Percentiles rank a stretch among this genome's conserved stretches.
These are phyloP conservation scores for Galeopsis tetrahit DNA, from an alignment of 257 asterid genomes.

Conservation along the genomic window DNA sequence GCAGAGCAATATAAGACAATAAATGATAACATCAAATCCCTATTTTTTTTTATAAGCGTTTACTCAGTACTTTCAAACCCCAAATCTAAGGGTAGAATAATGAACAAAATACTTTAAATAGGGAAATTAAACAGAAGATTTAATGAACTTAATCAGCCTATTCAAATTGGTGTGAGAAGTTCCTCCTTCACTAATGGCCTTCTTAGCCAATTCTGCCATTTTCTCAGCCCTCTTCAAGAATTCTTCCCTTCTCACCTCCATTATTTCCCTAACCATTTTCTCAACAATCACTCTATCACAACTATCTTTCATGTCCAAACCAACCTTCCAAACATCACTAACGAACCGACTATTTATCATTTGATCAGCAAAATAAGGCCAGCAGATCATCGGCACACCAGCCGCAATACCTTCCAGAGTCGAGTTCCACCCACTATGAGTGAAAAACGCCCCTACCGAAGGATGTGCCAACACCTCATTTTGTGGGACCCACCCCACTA, in stretches of 20 bases:
- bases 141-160: conserved; percentile 45
- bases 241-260: conserved; percentile 54
- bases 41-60: no score
- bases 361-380: conserved; percentile 61
- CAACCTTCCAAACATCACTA: conserved; percentile 54
- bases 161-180: conserved; percentile 46
- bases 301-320: conserved; percentile 64
- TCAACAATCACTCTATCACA: conserved; percentile 51
- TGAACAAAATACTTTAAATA: background rate
- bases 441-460: conserved; percentile 45
- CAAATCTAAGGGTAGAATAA: no score
- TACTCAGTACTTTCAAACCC: no score
- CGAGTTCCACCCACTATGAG: conserved; percentile 68
- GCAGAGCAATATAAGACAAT: no score
- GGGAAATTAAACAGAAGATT: conserved; percentile 16
- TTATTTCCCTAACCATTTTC: conserved; percentile 55
- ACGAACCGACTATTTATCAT: conserved; percentile 59
- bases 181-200: conserved; percentile 49
- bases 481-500: conserved; percentile 63
- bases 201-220: conserved; percentile 45
- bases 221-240: conserved; percentile 40
- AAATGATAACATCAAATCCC: no score
- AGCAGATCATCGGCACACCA: conserved; percentile 61
- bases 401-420: conserved; percentile 47
- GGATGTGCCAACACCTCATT: conserved; percentile 55